These are phyloP conservation scores for Sophora flavescens DNA, from an alignment of 306 rosid genomes.

Conservation along the genomic window DNA sequence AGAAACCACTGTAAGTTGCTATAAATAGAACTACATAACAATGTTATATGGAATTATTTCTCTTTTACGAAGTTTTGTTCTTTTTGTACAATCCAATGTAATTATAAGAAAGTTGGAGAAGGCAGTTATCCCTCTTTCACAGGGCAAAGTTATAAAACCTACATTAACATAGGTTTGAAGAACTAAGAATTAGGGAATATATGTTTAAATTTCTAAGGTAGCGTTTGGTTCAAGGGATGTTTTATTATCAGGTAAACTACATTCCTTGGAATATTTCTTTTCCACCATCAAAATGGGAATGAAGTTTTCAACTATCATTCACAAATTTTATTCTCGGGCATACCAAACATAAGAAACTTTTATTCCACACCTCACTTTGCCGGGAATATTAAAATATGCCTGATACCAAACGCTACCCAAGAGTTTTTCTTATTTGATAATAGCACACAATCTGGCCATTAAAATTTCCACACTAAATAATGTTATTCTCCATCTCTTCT, in stretches of 20 bases:
- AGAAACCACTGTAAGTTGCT: neutral
- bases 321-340: too few species aligned
- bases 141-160: too few species aligned
- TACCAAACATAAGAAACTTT: too few species aligned
- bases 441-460: neutral
- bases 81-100: neutral
- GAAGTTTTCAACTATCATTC: too few species aligned
- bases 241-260: too few species aligned
- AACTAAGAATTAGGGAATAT: neutral
- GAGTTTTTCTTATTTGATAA: neutral
- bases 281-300: too few species aligned
- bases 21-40: constrained; percentile 1
- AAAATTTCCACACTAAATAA: neutral
- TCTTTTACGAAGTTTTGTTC: neutral
- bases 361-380: too few species aligned
- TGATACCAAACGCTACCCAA: neutral
- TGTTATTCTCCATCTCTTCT: neutral
- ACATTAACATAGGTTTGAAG: neutral
- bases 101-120: neutral
- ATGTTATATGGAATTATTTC: neutral
- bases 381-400: too few species aligned
- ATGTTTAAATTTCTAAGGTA: neutral
- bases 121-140: too few species aligned
- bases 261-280: too few species aligned
- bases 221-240: too few species aligned